Conservation (phyloP, 2,329 filamentous ascomycete genomes). For the Pseudogymnoascus sp. region DNA sequence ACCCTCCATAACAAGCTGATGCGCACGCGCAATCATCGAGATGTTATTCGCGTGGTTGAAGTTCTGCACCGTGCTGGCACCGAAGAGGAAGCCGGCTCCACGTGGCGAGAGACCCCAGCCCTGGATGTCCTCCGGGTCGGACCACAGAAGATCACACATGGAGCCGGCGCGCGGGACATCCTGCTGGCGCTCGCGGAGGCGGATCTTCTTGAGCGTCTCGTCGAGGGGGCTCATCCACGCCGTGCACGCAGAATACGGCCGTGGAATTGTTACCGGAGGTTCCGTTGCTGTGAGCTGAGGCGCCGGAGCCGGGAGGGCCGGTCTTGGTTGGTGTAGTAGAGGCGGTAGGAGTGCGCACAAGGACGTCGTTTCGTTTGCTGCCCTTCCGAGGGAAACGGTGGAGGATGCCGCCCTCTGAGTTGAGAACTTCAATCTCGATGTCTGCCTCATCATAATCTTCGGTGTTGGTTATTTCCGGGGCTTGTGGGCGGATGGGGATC, state of each 20-base stretch:
- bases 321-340: slow-evolving; percentile 42
- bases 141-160: slow-evolving; percentile 98
- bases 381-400: slow-evolving; percentile 57
- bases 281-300: slow-evolving; percentile 61
- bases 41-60: slow-evolving; percentile 96
- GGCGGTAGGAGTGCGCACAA: slow-evolving; percentile 36
- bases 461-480: slow-evolving; percentile 30
- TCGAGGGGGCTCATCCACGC: slow-evolving; percentile 93
- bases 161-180: slow-evolving; percentile 97
- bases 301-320: slow-evolving; percentile 73
- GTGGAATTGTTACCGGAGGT: slow-evolving; percentile 64
- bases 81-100: slow-evolving; percentile 92
- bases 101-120: slow-evolving; percentile 93
- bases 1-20: slow-evolving; percentile 98
- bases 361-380: slow-evolving; percentile 24
- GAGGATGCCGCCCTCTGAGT: slow-evolving; percentile 73
- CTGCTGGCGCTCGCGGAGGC: slow-evolving; percentile 91
- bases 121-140: slow-evolving; percentile 94
- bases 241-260: slow-evolving; percentile 95
- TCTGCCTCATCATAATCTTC: slow-evolving; percentile 60
- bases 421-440: slow-evolving; percentile 96
- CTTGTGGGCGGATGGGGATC: slow-evolving; percentile 35
- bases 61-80: slow-evolving; percentile 87
- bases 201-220: slow-evolving; percentile 91
- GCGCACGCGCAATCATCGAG: slow-evolving; percentile 83